phyloP scores from a whole-genome alignment of 2,329 filamentous ascomycete genomes.

The Colletotrichum cuscutae region DNA sequence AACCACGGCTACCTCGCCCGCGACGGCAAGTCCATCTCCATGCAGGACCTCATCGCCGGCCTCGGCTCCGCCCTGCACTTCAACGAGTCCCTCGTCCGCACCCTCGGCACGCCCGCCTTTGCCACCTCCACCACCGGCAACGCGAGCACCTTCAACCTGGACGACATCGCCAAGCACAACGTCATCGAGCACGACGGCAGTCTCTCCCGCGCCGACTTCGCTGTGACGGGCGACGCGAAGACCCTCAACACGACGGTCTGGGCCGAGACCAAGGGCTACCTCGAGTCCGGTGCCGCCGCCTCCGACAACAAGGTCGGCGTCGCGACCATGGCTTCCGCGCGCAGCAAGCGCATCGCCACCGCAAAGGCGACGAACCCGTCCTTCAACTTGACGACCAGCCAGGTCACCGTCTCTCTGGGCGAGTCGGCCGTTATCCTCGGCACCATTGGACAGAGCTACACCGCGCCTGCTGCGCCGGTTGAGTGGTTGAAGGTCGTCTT shows the following conservation, averaged over 20 bases:
- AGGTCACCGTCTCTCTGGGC: slow-evolving; percentile 34
- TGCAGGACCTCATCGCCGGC: slow-evolving; percentile 35
- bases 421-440: slow-evolving; percentile 37
- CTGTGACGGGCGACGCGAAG: slow-evolving; percentile 43
- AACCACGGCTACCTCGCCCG: slow-evolving; percentile 39
- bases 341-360: slow-evolving; percentile 39
- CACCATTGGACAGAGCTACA: slow-evolving; percentile 35
- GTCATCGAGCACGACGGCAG: slow-evolving; percentile 47
- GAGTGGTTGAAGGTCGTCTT: slow-evolving; percentile 27
- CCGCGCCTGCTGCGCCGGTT: slow-evolving; percentile 22
- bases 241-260: slow-evolving; percentile 42
- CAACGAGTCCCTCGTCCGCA: slow-evolving; percentile 30
- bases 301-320: slow-evolving; percentile 38
- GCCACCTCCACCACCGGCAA: slow-evolving; percentile 33
- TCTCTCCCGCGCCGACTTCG: slow-evolving; percentile 42
- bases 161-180: slow-evolving; percentile 29
- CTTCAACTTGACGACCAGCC: slow-evolving; percentile 36
- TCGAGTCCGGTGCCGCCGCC: slow-evolving; percentile 27
- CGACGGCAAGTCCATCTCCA: slow-evolving; percentile 35
- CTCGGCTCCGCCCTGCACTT: slow-evolving; percentile 36
- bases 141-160: slow-evolving; percentile 34
- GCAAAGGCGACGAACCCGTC: slow-evolving; percentile 34
- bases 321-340: slow-evolving; percentile 41
- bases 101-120: slow-evolving; percentile 49
- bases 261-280: slow-evolving; percentile 33